A percentile compares a stretch with the other conserved stretches of the same genome.
Evolutionary conservation across 2,329 filamentous ascomycete species (phyloP).

Genomic region (Scytalidium sp.): DNA sequence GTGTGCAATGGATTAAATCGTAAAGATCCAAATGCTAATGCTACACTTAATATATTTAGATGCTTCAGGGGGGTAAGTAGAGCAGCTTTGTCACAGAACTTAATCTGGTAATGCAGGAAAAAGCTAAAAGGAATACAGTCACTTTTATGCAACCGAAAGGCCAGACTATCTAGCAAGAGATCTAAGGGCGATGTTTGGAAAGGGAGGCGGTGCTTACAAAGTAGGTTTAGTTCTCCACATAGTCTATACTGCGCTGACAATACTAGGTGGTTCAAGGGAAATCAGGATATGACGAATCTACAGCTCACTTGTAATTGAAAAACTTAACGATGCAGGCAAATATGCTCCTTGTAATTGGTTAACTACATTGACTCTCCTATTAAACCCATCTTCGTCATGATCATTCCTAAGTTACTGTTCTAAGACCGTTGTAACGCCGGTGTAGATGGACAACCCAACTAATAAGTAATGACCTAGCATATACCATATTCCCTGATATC

Average conservation of each 20-base stretch:
- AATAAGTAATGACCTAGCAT: conserved; percentile 22
- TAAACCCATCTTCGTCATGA: too few species aligned
- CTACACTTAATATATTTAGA: conserved; percentile 11
- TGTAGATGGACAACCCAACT: conserved; percentile 20
- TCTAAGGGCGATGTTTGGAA: conserved; percentile 56
- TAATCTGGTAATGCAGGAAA: conserved; percentile 16
- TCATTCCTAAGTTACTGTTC: conserved; percentile 15
- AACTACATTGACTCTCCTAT: neutral
- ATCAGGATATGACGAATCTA: conserved; percentile 21
- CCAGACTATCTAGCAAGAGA: conserved; percentile 52
- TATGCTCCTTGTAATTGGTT: neutral
- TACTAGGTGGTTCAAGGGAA: conserved; percentile 17
- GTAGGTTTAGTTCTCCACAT: conserved; percentile 12
- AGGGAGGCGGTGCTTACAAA: conserved; percentile 42
- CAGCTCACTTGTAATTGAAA: conserved; percentile 13
- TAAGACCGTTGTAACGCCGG: conserved; percentile 19
- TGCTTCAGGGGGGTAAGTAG: conserved; percentile 4
- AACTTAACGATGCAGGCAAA: too few species aligned
- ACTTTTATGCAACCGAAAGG: conserved; percentile 59
- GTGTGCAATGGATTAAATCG: neutral
- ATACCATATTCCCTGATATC: conserved; percentile 20
- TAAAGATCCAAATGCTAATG: neutral
- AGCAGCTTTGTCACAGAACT: neutral
- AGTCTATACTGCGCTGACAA: neutral
- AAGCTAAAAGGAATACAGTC: conserved; percentile 47